A percentile compares a stretch with the other conserved stretches of the same genome.
phyloP scores from a whole-genome alignment of 257 asterid species.

The Gynochthodes officinalis region DNA sequence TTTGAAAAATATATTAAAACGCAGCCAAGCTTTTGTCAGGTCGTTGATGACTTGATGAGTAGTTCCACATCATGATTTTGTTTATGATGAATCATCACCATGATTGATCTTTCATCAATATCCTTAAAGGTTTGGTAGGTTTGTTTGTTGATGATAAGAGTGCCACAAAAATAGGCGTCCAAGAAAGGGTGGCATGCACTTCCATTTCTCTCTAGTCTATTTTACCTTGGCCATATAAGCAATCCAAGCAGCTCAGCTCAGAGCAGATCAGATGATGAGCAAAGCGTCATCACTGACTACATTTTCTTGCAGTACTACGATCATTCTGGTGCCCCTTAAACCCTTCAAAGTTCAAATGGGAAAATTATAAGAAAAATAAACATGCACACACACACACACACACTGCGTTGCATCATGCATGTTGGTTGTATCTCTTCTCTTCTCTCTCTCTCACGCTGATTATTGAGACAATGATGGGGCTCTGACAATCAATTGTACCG shows the following conservation, averaged over 20 bases:
- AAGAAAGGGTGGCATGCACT: not conserved
- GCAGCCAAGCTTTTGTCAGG: too few relatives aligned
- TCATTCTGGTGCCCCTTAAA: not conserved
- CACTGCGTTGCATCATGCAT: not conserved
- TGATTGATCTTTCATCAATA: not conserved
- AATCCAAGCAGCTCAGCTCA: too few relatives aligned
- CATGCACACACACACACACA: not conserved
- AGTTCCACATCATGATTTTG: not conserved
- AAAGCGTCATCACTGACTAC: slow-evolving; percentile 17
- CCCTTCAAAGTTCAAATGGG: not conserved
- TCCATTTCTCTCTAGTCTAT: not conserved
- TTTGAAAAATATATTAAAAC: too few relatives aligned
- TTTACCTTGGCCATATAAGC: not conserved
- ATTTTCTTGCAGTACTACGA: not conserved
- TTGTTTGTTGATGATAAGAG: not conserved
- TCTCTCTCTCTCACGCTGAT: slow-evolving; percentile 42
- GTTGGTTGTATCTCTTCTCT: not conserved
- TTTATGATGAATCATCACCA: not conserved
- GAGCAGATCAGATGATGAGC: not conserved
- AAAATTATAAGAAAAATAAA: not conserved
- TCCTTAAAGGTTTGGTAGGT: not conserved
- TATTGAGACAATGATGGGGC: slow-evolving; percentile 68
- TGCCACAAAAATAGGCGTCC: not conserved
- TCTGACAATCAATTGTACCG: slow-evolving; percentile 43
- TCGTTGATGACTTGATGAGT: not conserved